Base-by-base conservation (phyloP, 2,329 filamentous ascomycete species). In the Dothistroma septosporum region DNA sequence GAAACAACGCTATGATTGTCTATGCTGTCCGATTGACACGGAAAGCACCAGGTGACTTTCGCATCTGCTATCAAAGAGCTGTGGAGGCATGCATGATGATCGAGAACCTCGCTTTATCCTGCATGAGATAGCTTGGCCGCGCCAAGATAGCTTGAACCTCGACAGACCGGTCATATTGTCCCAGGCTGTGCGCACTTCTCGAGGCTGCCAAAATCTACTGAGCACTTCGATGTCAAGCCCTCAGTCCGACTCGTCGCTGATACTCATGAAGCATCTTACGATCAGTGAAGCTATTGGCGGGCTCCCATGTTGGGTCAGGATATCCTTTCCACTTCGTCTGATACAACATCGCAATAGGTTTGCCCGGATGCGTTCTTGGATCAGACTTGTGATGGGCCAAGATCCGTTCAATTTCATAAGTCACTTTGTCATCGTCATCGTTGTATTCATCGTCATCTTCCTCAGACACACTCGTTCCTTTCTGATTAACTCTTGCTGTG, bases 251-350 rank as follows among this genome's bases (percentile, higher is more conserved):
- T 35, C n/a, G 14, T 11, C 50, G 24, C 31, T 35, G 50, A 52
- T 72, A 72, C 16, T 64, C 59, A 32, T 64, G 60, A 14, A 72
- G 35, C 8, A 70, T 58, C 10, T 58, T 55, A 33, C 56, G 52
- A 44, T 68, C 67, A 16, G 60, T 62, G 57, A 72, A 66, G 41
- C 61, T 66, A 24, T 37, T 32, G n/a, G 58, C 58, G 9, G 64
- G 64, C 31, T 73, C 70, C 70, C 70, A 73, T 1, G 69, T 70
- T 9, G 65, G 59, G 12, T 67, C 64, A 8, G 63, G 59, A 47
- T 61, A 71, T 3, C 71, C 71, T 12, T 60, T 65, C 71, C 71
- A 73, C 60, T 72, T 72, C 21, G 71, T 69, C 33, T 68, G 64
- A 49, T 71, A 73, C 7, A 73, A 61, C 69, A 70, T 70, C 4